phyloP scores from a whole-genome alignment of 768 basidiomycete genomes.

The Suillus bovinus region DNA sequence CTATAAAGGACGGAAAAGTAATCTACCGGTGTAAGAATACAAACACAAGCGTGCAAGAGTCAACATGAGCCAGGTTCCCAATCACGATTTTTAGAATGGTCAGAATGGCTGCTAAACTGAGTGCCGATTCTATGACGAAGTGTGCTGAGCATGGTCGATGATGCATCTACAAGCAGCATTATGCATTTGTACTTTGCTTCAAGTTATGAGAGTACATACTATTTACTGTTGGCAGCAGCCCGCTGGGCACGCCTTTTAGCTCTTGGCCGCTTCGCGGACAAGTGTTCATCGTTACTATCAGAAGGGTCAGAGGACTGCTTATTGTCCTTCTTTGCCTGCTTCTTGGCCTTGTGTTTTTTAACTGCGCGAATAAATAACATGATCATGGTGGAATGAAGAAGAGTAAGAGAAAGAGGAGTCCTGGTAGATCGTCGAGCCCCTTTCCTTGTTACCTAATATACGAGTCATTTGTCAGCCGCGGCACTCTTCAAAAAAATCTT shows the following conservation, averaged over 20 bases:
- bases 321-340: slow-evolving; percentile 19
- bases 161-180: background rate
- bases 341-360: slow-evolving; percentile 30
- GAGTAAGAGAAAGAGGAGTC: background rate
- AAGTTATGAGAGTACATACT: background rate
- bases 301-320: slow-evolving; percentile 10
- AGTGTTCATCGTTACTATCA: background rate
- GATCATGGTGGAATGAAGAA: background rate
- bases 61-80: too few species aligned
- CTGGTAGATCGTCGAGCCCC: background rate
- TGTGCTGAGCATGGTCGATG: background rate
- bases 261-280: background rate
- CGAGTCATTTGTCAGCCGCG: background rate
- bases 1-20: background rate
- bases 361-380: slow-evolving; percentile 19
- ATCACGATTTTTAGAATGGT: background rate
- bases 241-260: background rate
- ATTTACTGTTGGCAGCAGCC: background rate
- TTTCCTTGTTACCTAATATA: slow-evolving; percentile 7
- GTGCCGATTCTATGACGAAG: background rate
- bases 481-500: background rate
- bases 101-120: background rate
- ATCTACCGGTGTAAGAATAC: background rate
- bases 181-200: too few species aligned
- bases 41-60: background rate